phyloP scores from a whole-genome alignment of 2,329 filamentous ascomycete species.

The Colletotrichum coccodes region DNA sequence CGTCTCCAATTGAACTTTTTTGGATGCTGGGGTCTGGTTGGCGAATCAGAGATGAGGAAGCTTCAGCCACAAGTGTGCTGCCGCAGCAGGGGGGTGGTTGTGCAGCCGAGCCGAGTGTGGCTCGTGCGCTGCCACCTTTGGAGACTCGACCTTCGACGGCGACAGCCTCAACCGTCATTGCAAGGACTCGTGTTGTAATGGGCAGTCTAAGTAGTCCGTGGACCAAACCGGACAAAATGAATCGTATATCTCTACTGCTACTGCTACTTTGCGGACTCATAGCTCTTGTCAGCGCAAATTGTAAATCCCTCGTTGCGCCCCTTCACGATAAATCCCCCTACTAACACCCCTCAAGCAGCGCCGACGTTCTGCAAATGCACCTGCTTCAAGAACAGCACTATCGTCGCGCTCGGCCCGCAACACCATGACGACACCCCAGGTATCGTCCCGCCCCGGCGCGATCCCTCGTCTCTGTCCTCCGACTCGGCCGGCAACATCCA shows the following conservation, averaged over 20 bases:
- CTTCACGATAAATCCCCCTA: slow-evolving; percentile 5
- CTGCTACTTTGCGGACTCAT: slow-evolving; percentile 49
- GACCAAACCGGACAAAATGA: slow-evolving; percentile 12
- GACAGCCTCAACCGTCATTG: slow-evolving; percentile 5
- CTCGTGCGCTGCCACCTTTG: background rate
- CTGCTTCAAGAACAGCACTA: slow-evolving; percentile 76
- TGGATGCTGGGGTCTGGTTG: slow-evolving; percentile 24
- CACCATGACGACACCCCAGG: slow-evolving; percentile 33
- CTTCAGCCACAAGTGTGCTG: slow-evolving; percentile 23
- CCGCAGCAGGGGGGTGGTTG: background rate
- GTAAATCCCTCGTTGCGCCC: slow-evolving; percentile 44
- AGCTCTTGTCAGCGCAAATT: slow-evolving; percentile 50
- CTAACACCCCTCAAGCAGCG: slow-evolving; percentile 55
- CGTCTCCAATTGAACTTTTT: slow-evolving; percentile 32
- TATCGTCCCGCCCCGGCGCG: slow-evolving; percentile 40
- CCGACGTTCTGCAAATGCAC: slow-evolving; percentile 77
- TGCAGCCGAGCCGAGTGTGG: background rate
- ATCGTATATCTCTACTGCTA: slow-evolving; percentile 47
- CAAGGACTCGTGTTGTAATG: background rate
- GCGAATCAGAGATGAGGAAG: slow-evolving; percentile 19
- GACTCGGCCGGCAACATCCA: too few species aligned
- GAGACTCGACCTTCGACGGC: slow-evolving; percentile 11
- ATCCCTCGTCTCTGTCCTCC: slow-evolving; percentile 32
- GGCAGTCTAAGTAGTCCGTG: background rate
- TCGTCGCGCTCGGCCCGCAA: slow-evolving; percentile 68